A percentile compares a stretch with the other conserved stretches of the same genome.
These are phyloP conservation scores for Galium porrigens DNA, from an alignment of 305 asterid genomes.

Conservation along the genomic window DNA sequence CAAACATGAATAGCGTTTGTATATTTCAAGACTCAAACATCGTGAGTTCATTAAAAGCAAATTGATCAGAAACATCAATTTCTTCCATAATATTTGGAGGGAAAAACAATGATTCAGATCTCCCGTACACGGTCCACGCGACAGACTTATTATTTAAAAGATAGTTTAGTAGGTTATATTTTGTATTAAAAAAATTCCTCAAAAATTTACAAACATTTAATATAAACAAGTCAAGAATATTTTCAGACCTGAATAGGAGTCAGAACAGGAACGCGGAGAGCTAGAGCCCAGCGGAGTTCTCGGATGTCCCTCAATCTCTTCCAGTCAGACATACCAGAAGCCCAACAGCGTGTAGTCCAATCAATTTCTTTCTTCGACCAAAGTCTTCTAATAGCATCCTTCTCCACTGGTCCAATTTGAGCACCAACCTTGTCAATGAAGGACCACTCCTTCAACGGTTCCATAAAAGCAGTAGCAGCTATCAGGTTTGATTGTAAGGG, in stretches of 20 bases:
- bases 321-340: constrained; percentile 98
- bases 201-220: neutral
- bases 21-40: neutral
- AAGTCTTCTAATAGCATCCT: constrained; percentile 83
- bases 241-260: constrained; percentile 59
- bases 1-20: neutral
- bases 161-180: neutral
- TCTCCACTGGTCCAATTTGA: constrained; percentile 91
- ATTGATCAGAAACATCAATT: neutral
- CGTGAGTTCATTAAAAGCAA: neutral
- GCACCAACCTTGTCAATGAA: constrained; percentile 53
- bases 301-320: constrained; percentile 87
- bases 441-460: constrained; percentile 93
- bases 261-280: constrained; percentile 87
- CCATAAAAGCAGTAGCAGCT: constrained; percentile 96
- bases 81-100: neutral
- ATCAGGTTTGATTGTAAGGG: constrained; percentile 94
- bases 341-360: constrained; percentile 92
- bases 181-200: neutral
- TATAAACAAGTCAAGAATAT: no score
- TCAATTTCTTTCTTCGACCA: constrained; percentile 84
- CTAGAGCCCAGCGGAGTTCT: constrained; percentile 95
- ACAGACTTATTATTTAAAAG: neutral
- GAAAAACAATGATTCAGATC: neutral
- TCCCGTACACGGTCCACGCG: neutral